phyloP scores from a whole-genome alignment of 805 yeast genomes.

The Pichia exigua region DNA sequence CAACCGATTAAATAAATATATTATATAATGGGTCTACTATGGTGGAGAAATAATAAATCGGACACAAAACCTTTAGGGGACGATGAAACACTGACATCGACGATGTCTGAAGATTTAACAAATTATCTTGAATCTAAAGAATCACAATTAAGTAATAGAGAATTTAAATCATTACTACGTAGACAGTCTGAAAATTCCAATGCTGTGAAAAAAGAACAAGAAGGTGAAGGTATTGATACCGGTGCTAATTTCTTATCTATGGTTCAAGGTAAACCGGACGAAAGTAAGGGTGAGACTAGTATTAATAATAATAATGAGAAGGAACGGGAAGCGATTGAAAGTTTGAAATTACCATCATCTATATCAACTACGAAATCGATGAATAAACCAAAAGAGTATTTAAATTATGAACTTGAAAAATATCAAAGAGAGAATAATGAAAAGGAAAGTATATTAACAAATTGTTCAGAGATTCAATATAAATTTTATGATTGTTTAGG shows the following conservation, averaged over 20 bases:
- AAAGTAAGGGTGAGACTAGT: not conserved
- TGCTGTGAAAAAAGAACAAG: constrained; percentile 1
- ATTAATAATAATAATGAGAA: not conserved
- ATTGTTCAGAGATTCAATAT: constrained; percentile 29
- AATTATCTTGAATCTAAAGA: constrained; percentile 22
- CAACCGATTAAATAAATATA: no score
- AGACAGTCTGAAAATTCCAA: constrained; percentile 10
- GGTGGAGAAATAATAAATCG: constrained; percentile 6
- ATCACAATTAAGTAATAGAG: constrained; percentile 25
- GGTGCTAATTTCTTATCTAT: constrained; percentile 1
- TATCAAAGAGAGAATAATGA: constrained; percentile 24
- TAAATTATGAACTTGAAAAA: constrained; percentile 17
- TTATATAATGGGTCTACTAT: constrained; percentile 13
- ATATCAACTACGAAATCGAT: constrained; percentile 3
- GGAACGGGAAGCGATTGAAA: not conserved
- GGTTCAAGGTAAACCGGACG: not conserved
- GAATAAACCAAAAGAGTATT: constrained; percentile 5
- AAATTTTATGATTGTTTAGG: constrained; percentile 23
- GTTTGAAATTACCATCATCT: constrained; percentile 5
- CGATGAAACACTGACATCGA: not conserved
- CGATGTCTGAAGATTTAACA: constrained; percentile 20
- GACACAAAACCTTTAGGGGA: not conserved
- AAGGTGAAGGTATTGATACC: not conserved
- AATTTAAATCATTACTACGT: constrained; percentile 21
- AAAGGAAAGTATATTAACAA: constrained; percentile 24